These are phyloP conservation scores for Globisporangium mamillatum DNA, from an alignment of 352 stramenopile genomes.

Conservation along the genomic window DNA sequence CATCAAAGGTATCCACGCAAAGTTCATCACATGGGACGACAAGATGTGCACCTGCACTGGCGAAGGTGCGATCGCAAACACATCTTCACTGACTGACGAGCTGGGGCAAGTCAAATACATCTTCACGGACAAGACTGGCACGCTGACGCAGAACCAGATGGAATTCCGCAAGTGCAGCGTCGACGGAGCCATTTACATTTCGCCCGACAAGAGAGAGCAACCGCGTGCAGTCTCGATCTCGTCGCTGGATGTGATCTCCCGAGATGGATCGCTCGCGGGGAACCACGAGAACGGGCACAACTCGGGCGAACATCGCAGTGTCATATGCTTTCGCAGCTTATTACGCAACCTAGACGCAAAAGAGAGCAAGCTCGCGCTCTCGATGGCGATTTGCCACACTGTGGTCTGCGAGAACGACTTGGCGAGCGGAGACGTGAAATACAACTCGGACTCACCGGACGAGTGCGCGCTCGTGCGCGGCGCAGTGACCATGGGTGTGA, in stretches of 20 bases:
- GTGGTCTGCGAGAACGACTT: slow-evolving; percentile 76
- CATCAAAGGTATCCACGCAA: slow-evolving; percentile 70
- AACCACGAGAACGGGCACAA: slow-evolving; percentile 14
- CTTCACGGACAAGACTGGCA: slow-evolving; percentile 95
- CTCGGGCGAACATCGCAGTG: neutral
- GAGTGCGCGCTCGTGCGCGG: slow-evolving; percentile 90
- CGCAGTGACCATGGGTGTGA: slow-evolving; percentile 72
- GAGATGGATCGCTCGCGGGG: slow-evolving; percentile 8
- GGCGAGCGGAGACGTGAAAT: slow-evolving; percentile 42
- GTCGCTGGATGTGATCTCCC: slow-evolving; percentile 24
- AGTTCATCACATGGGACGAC: slow-evolving; percentile 79
- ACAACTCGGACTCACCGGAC: slow-evolving; percentile 92
- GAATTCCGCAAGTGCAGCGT: slow-evolving; percentile 95
- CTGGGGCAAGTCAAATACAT: slow-evolving; percentile 91
- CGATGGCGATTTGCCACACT: slow-evolving; percentile 83
- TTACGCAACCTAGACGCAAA: slow-evolving; percentile 46
- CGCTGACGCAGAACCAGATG: slow-evolving; percentile 94
- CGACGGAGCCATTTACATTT: slow-evolving; percentile 78
- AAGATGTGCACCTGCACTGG: slow-evolving; percentile 51
- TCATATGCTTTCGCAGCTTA: slow-evolving; percentile 43
- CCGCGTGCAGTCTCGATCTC: slow-evolving; percentile 33
- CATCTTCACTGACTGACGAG: slow-evolving; percentile 89
- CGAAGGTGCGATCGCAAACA: slow-evolving; percentile 79
- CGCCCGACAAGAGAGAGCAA: slow-evolving; percentile 28
- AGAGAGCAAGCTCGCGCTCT: slow-evolving; percentile 61